Conservation (phyloP, 768 basidiomycete genomes). For the Mycena floridula region DNA sequence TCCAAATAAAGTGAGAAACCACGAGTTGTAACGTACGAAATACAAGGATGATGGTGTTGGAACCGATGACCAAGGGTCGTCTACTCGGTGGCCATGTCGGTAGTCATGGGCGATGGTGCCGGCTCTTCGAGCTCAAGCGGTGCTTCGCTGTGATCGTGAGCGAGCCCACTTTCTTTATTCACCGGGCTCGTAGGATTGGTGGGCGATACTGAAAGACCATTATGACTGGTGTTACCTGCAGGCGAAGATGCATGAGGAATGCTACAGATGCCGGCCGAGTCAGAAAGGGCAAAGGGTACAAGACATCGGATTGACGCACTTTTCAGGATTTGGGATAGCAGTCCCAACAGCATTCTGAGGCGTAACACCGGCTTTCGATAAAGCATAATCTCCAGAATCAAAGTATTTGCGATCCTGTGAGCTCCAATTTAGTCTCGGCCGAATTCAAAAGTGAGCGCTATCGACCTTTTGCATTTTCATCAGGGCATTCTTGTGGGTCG, state of each 20-base stretch:
- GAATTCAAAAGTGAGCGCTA: not conserved
- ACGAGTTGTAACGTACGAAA: not conserved
- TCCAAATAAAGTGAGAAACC: too few relatives aligned
- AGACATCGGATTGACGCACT: conserved; percentile 47
- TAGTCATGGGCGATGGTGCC: not conserved
- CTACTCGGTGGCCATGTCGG: not conserved
- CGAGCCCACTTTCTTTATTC: conserved; percentile 54
- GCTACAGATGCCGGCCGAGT: conserved; percentile 30
- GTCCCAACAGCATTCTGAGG: conserved; percentile 89
- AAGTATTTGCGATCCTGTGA: conserved; percentile 96
- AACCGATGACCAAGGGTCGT: not conserved
- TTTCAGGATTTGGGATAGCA: conserved; percentile 96
- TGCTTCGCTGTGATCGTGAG: conserved; percentile 26
- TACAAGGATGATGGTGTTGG: not conserved
- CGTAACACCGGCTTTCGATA: conserved; percentile 92
- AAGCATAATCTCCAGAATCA: conserved; percentile 97
- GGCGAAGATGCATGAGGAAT: conserved; percentile 88
- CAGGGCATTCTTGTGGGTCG: conserved; percentile 88
- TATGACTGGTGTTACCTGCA: conserved; percentile 45
- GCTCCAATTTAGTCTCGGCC: conserved; percentile 11
- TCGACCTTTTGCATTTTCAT: conserved; percentile 93
- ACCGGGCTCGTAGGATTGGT: conserved; percentile 61
- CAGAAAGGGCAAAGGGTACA: not conserved
- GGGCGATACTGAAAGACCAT: conserved; percentile 62
- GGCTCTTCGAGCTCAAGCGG: not conserved